A percentile compares a stretch with the other conserved stretches of the same genome.
These are phyloP conservation scores for Magnolia kwangsiensis DNA, from an alignment of 164 flowering plant species.

Conservation along the genomic window DNA sequence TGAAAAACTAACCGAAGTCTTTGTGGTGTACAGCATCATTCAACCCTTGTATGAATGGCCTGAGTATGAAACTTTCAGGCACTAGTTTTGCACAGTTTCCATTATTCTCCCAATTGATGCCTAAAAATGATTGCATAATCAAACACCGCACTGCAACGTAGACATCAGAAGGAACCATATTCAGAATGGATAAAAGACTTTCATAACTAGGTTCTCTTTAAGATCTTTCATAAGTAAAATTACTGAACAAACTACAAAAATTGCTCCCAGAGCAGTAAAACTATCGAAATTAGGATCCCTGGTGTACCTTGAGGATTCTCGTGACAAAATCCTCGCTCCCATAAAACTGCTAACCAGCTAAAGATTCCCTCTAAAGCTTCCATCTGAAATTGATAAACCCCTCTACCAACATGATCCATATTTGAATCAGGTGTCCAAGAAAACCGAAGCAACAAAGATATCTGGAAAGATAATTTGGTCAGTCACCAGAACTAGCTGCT, in stretches of 20 bases:
- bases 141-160: conserved; percentile 74
- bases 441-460: conserved; percentile 54
- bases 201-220: background rate
- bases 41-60: conserved; percentile 69
- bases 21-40: conserved; percentile 89
- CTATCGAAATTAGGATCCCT: background rate
- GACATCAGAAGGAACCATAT: background rate
- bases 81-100: conserved; percentile 45
- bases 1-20: conserved; percentile 76
- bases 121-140: conserved; percentile 89
- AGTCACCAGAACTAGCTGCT: background rate
- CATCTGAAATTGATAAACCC: conserved; percentile 32
- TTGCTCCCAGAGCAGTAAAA: too few species aligned
- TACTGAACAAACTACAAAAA: background rate
- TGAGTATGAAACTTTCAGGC: conserved; percentile 73
- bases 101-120: conserved; percentile 56
- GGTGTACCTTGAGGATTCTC: conserved; percentile 89
- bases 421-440: conserved; percentile 24
- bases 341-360: conserved; percentile 75
- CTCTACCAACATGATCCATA: conserved; percentile 21
- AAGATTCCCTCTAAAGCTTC: conserved; percentile 43
- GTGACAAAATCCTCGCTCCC: conserved; percentile 87
- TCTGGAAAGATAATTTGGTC: conserved; percentile 30
- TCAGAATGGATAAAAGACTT: background rate
- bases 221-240: background rate